A percentile compares a stretch with the other conserved stretches of the same genome.
Conservation (phyloP, 768 basidiomycete genomes). For the Lactarius tabidus region DNA sequence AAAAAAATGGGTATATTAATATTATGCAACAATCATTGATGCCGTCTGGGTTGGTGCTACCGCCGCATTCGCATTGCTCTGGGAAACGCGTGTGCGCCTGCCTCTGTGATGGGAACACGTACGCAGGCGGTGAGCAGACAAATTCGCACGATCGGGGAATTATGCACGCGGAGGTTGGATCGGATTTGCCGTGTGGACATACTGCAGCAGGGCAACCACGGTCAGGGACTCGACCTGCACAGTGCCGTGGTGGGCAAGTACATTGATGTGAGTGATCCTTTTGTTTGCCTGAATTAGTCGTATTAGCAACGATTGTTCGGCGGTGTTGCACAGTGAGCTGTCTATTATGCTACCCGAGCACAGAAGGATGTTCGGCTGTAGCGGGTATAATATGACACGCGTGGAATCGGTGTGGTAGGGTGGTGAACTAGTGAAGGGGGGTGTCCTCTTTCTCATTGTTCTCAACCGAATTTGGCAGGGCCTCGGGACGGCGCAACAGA, state of each 20-base stretch:
- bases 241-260: slow-evolving; percentile 20
- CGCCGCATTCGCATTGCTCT: slow-evolving; percentile 9
- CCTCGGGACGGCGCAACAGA: slow-evolving; percentile 5
- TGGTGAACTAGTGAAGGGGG: not conserved
- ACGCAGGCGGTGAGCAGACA: slow-evolving; percentile 15
- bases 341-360: slow-evolving; percentile 6
- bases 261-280: slow-evolving; percentile 24
- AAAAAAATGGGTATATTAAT: slow-evolving; percentile 11
- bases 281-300: slow-evolving; percentile 17
- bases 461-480: slow-evolving; percentile 24
- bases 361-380: slow-evolving; percentile 1
- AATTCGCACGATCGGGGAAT: slow-evolving; percentile 20
- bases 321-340: slow-evolving; percentile 1
- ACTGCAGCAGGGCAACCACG: slow-evolving; percentile 12
- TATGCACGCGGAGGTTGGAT: slow-evolving; percentile 21
- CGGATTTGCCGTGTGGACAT: slow-evolving; percentile 19
- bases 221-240: slow-evolving; percentile 4
- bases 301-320: slow-evolving; percentile 11
- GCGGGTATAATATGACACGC: slow-evolving; percentile 8
- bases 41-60: slow-evolving; percentile 2
- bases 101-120: slow-evolving; percentile 14
- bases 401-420: not conserved
- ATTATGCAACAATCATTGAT: slow-evolving; percentile 10
- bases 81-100: slow-evolving; percentile 21
- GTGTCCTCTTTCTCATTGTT: slow-evolving; percentile 20